Percentiles rank a stretch among this genome's conserved stretches.
phyloP scores from a whole-genome alignment of 371 early-diverging fungal species.

The Syncephalastrum monosporum region DNA sequence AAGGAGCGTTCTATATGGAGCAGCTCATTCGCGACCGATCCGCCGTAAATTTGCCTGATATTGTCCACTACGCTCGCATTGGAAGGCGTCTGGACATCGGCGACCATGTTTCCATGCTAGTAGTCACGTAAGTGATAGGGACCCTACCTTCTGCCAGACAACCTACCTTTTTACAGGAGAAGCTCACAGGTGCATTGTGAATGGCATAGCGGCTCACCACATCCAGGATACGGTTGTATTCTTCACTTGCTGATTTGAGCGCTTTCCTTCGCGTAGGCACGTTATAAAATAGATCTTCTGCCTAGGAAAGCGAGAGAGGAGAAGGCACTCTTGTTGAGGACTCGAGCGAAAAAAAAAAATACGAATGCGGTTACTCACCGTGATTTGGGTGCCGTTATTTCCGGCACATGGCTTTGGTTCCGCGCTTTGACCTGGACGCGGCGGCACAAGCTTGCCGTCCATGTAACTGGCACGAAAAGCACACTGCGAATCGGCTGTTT shows the following conservation, averaged over 20 bases:
- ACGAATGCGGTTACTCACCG: conserved; percentile 36
- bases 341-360: neutral
- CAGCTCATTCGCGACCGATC: conserved; percentile 71
- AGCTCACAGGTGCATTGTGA: conserved; percentile 80
- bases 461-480: conserved; percentile 87
- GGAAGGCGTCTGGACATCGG: conserved; percentile 76
- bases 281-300: conserved; percentile 93
- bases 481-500: conserved; percentile 75
- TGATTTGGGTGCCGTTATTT: conserved; percentile 89
- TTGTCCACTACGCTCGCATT: conserved; percentile 64
- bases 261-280: conserved; percentile 81
- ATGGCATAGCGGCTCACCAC: conserved; percentile 88
- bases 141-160: neutral
- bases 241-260: conserved; percentile 78
- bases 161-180: conserved; percentile 81
- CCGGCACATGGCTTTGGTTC: conserved; percentile 92
- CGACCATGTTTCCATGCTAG: conserved; percentile 61
- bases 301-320: conserved; percentile 35
- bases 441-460: conserved; percentile 79
- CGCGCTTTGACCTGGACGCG: conserved; percentile 64
- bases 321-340: neutral
- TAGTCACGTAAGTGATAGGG: neutral
- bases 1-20: conserved; percentile 50
- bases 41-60: conserved; percentile 82
- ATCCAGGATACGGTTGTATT: conserved; percentile 85